Evolutionary conservation across 202 grass and related monocot genomes (phyloP), one percentile per base, ranked within the genome.

Genomic region (Saccharum hybrid): DNA sequence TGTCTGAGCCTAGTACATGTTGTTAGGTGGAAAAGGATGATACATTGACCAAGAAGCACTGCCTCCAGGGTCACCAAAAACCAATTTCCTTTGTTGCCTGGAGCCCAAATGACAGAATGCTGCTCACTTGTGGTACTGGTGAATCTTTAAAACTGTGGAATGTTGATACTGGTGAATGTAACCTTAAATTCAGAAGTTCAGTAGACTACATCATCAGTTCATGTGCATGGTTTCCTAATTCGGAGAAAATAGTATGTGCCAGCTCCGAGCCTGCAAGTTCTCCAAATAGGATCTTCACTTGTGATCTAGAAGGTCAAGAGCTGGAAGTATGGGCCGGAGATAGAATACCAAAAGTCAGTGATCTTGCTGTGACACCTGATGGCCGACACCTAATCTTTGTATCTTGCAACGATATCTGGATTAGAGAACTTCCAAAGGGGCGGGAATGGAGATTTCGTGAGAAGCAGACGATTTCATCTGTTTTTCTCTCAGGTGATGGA

Each of bases 211-310:
- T 87, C 31, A 90, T 98, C 81, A 88, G 78, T 82, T 89, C 93
- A 31, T 98, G 93, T 79, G 87, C 93, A 70, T 98, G 96, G 96
- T 98, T 98, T 79, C 96, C 96, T 56, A 85, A 78, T 83, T 98
- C 96, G 0, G 85, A 98, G 65, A 96, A 98, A 88, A 93, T 98
- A 78, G 91, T 98, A 40, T 98, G 93, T 78, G 86, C 85, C 67
- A 93, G 93, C 37, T 90, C 68, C 3, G 54, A 76, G 19, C 83
- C 87, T 75, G 86, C 78, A 48, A 83, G 75, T 70, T 69, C 69
- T 42, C 71, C 82, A 69, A 98, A 94, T 43, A 80, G 79, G 69
- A 98, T 98, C 71, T 98, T 95, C 67, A 92, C 87, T 57, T 98
- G 93, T 85, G 90, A 98, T 76, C 68, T 98, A 80, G 83, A 88